These are phyloP conservation scores for Heterobasidion occidentale DNA, from an alignment of 1,284 basidiomycete genomes.

Conservation along the genomic window DNA sequence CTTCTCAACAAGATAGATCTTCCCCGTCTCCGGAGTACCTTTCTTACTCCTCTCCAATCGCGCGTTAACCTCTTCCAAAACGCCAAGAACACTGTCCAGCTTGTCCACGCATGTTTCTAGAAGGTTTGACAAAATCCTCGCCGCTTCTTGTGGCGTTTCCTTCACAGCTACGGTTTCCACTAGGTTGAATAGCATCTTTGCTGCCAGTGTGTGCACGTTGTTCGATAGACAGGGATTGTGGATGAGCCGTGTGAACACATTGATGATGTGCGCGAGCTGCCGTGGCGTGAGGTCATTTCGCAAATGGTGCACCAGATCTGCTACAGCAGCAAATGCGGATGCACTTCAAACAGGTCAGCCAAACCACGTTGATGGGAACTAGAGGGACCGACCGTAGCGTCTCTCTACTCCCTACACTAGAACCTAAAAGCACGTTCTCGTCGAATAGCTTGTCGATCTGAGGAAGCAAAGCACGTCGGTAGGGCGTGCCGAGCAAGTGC, in stretches of 20 bases:
- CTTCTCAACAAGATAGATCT: constrained; percentile 65
- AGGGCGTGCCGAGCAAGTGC: constrained; percentile 81
- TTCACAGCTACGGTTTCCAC: constrained; percentile 80
- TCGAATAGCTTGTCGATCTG: constrained; percentile 90
- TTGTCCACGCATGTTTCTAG: constrained; percentile 86
- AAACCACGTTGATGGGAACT: background rate
- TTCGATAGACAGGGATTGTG: constrained; percentile 85
- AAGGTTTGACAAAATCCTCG: constrained; percentile 64
- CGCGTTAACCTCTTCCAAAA: constrained; percentile 51
- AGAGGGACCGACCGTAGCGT: constrained; percentile 53
- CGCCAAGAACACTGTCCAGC: constrained; percentile 72
- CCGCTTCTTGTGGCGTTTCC: constrained; percentile 61
- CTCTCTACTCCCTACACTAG: constrained; percentile 76
- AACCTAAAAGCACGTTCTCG: constrained; percentile 88
- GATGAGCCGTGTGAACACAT: constrained; percentile 83
- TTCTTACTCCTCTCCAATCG: constrained; percentile 43
- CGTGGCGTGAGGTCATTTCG: constrained; percentile 75
- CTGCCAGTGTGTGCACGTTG: constrained; percentile 85
- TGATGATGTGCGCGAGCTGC: constrained; percentile 79
- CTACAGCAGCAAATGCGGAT: constrained; percentile 82
- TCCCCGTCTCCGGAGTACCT: constrained; percentile 31
- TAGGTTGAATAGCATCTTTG: constrained; percentile 89
- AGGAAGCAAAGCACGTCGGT: constrained; percentile 75
- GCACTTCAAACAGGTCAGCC: constrained; percentile 38
- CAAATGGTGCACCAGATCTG: constrained; percentile 92